A percentile compares a stretch with the other conserved stretches of the same genome.
phyloP scores from a whole-genome alignment of 305 asterid genomes.

The Ajuga reptans region DNA sequence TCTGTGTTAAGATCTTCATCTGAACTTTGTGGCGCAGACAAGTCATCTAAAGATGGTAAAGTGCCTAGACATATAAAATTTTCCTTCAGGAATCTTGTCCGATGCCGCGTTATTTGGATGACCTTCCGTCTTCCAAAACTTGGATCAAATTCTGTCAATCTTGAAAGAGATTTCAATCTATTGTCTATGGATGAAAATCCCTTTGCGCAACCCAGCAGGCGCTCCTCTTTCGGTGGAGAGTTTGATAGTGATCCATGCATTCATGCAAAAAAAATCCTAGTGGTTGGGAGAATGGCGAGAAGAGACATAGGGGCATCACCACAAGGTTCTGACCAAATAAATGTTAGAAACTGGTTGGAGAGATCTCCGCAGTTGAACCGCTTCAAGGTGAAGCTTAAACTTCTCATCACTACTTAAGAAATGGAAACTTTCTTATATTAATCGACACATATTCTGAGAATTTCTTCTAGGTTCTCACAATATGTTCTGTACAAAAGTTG shows the following conservation, averaged over 20 bases:
- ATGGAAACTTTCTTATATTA: not conserved
- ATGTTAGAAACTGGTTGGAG: conserved; percentile 80
- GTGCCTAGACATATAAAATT: conserved; percentile 81
- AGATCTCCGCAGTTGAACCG: conserved; percentile 67
- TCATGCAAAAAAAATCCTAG: conserved; percentile 79
- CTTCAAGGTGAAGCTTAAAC: conserved; percentile 60
- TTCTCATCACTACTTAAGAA: conserved; percentile 12
- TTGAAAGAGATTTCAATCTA: conserved; percentile 59
- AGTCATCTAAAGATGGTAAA: conserved; percentile 34
- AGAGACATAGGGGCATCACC: conserved; percentile 47
- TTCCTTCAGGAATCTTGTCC: conserved; percentile 63
- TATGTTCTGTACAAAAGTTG: conserved; percentile 2
- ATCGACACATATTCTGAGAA: conserved; percentile 15
- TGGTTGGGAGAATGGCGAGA: conserved; percentile 56
- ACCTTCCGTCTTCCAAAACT: conserved; percentile 60
- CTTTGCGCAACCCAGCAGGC: conserved; percentile 53
- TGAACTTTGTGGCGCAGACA: conserved; percentile 79
- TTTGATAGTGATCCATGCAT: conserved; percentile 69
- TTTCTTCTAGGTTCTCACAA: not conserved
- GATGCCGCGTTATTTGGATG: conserved; percentile 91
- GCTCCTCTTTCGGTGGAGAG: conserved; percentile 85
- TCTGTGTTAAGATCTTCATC: conserved; percentile 62
- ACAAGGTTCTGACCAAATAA: conserved; percentile 57
- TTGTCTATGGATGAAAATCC: conserved; percentile 88
- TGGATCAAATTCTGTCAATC: conserved; percentile 65